These are phyloP conservation scores for Trypanosomatidae sp. DNA, from an alignment of 208 protist species.

Conservation along the genomic window DNA sequence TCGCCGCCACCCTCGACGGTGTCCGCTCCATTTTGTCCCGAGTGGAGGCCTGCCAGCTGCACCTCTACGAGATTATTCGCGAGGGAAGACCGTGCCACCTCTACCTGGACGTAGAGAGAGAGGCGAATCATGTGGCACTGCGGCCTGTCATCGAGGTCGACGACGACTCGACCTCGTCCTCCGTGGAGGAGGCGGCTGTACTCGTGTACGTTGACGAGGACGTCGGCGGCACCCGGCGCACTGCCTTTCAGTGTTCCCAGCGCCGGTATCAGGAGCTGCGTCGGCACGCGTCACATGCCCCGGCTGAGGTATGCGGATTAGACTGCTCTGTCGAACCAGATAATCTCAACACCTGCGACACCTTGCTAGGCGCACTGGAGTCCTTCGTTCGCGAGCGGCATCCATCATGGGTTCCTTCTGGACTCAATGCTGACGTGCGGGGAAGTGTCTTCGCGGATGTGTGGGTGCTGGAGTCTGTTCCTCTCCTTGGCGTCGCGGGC, in stretches of 20 bases:
- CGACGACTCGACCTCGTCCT: constrained; percentile 23
- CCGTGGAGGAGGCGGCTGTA: constrained; percentile 10
- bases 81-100: constrained; percentile 66
- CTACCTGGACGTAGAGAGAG: constrained; percentile 89
- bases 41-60: constrained; percentile 55
- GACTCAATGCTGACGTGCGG: background rate
- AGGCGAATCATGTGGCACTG: constrained; percentile 34
- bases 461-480: constrained; percentile 49
- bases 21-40: constrained; percentile 28
- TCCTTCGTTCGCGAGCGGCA: constrained; percentile 39
- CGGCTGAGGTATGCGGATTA: constrained; percentile 37
- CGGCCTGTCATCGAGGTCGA: constrained; percentile 22
- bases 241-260: constrained; percentile 8
- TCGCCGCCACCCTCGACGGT: constrained; percentile 49
- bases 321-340: constrained; percentile 48
- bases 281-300: constrained; percentile 7
- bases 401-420: constrained; percentile 19
- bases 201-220: constrained; percentile 17
- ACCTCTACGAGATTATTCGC: constrained; percentile 88
- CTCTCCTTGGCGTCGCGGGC: constrained; percentile 9
- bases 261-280: constrained; percentile 20
- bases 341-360: constrained; percentile 34
- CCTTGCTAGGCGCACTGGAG: constrained; percentile 48
- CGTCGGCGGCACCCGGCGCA: background rate
- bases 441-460: constrained; percentile 31